These are phyloP conservation scores for Botryotinia globosa DNA, from an alignment of 2,329 filamentous ascomycete species.

Conservation along the genomic window DNA sequence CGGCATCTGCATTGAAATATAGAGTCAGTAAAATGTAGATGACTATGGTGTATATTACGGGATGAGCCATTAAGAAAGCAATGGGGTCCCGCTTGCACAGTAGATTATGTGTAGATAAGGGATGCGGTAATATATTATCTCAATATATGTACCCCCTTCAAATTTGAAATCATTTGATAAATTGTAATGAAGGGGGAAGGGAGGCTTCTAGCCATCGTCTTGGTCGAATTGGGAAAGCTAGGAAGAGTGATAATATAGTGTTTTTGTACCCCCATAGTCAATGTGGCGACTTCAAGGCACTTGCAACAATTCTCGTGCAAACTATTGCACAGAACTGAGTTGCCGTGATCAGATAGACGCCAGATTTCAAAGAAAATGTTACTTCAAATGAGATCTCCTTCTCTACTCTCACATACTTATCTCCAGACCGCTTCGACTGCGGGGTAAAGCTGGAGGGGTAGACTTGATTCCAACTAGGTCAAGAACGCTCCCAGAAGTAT, in stretches of 20 bases:
- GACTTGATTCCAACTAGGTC: neutral
- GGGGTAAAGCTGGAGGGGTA: slow-evolving; percentile 18
- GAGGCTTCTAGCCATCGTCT: neutral
- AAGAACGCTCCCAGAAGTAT: neutral
- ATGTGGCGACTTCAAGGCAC: neutral
- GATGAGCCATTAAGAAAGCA: neutral
- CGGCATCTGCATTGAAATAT: slow-evolving; percentile 34
- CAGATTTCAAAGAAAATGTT: neutral
- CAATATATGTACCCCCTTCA: neutral
- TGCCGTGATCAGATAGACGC: neutral
- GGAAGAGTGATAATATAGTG: neutral
- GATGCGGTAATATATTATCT: neutral
- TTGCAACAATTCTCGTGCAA: neutral
- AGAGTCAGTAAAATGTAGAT: neutral
- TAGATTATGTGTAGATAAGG: neutral
- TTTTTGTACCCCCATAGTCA: neutral
- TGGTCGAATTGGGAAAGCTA: neutral
- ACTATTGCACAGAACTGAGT: neutral
- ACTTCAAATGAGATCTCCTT: neutral
- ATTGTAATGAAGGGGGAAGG: neutral
- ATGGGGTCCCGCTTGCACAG: neutral
- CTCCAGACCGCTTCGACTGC: slow-evolving; percentile 13
- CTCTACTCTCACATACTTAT: neutral
- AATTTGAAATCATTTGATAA: neutral
- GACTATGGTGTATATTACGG: no score